Base-by-base conservation (phyloP, 495 filamentous ascomycete genomes). In the Massariosphaeria phaeospora region DNA sequence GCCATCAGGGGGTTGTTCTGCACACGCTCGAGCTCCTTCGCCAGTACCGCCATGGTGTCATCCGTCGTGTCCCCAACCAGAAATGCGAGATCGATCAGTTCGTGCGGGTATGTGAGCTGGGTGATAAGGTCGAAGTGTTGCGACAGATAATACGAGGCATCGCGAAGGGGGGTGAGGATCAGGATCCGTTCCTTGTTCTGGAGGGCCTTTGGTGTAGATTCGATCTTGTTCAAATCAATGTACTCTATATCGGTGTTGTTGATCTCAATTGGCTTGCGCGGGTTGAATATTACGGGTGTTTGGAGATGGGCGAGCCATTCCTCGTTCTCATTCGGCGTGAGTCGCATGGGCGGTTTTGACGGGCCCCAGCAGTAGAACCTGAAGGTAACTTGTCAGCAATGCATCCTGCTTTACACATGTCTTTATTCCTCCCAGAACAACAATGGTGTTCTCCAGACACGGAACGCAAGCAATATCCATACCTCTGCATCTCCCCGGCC, bases 321-420 rank as follows among this genome's bases (percentile, higher is more conserved):
- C 40, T 81, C 81, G 70, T 94, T 85, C 66, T 97, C 93, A 63
- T 95, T 95, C 21, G 84, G 72, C 27, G 83, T 79, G 87, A 98
- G 96, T 34, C 91, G 82, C 84, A 94, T 94, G 41, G 93, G 93
- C 11, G 93, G 77, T 74, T 91, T 95, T 10, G 85, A 78, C 8
- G 93, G 91, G 11, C 93, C 93, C 77, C 86, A 98, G 76, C 93
- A 98, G 73, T 95, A 95, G 70, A 95, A 97, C 70, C 94, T 96
- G 68, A 4, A 34, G 39, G 12, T 25, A 2, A 8, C 25, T n/a
- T 48, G 43, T 63, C 31, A 63, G 52, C 48, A 36, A 18, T 23
- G 20, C 13, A 21, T 29, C 17, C 9, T 17, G 31, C 3, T 24
- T 20, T 11, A 18, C 23, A 29, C 20, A 13, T 29, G 15, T 31